A percentile compares a stretch with the other conserved stretches of the same genome.
Conservation (phyloP, 2,329 filamentous ascomycete species). For the Aspergillus glaucus region DNA sequence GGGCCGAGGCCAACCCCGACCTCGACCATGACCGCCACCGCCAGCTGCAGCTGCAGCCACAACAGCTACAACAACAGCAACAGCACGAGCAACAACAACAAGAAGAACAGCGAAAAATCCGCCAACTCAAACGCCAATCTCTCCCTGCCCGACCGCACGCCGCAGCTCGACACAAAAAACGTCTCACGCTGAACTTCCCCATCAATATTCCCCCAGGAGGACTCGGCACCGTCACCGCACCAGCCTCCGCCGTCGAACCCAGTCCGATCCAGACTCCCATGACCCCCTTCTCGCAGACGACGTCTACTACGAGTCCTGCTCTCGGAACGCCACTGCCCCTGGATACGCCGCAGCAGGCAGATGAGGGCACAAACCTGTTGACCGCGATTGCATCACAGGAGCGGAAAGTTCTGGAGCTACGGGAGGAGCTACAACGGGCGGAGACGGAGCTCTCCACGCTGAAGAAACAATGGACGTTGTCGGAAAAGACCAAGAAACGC, state of each 20-base stretch:
- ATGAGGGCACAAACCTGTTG: constrained; percentile 64
- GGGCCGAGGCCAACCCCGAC: constrained; percentile 18
- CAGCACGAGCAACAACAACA: not conserved
- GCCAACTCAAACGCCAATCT: constrained; percentile 26
- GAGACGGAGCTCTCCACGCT: constrained; percentile 69
- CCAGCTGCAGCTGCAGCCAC: constrained; percentile 7
- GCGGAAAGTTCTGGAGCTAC: constrained; percentile 79
- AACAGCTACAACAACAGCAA: not conserved
- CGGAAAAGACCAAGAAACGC: constrained; percentile 71
- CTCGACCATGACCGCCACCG: constrained; percentile 16
- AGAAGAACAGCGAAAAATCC: constrained; percentile 5
- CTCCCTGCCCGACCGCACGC: constrained; percentile 28
- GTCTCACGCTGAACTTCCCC: constrained; percentile 43
- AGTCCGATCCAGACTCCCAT: constrained; percentile 26
- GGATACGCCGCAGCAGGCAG: constrained; percentile 18
- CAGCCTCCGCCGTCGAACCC: constrained; percentile 18
- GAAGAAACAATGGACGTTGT: constrained; percentile 75
- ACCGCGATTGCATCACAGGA: constrained; percentile 90
- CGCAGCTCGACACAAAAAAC: constrained; percentile 38
- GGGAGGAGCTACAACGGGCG: constrained; percentile 79
- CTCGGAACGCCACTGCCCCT: constrained; percentile 22
- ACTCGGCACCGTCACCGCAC: constrained; percentile 22
- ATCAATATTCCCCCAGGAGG: constrained; percentile 32
- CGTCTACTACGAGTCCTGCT: constrained; percentile 25
- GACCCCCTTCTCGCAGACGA: constrained; percentile 28